These are phyloP conservation scores for Escallonia herrerae DNA, from an alignment of 129 eudicot species.

Conservation along the genomic window DNA sequence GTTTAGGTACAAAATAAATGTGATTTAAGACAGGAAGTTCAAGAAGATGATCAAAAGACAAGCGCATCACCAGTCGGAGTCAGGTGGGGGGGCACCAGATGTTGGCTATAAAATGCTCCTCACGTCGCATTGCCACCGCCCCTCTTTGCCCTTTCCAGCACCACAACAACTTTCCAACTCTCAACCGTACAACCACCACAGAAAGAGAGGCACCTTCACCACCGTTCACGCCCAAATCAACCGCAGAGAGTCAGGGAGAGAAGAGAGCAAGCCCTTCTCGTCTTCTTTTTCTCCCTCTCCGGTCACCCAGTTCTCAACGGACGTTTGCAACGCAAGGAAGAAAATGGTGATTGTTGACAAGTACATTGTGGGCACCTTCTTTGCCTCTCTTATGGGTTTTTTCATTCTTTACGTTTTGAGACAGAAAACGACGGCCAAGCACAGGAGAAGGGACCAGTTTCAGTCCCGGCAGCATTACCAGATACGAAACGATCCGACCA, in stretches of 20 bases:
- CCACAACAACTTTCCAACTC: no score
- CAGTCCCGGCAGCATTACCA: neutral
- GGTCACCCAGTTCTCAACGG: neutral
- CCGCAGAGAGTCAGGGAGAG: neutral
- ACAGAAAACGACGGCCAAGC: conserved; percentile 2
- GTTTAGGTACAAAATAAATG: no score
- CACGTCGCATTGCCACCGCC: neutral
- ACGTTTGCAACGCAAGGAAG: neutral
- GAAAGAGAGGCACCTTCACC: neutral
- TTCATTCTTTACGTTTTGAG: conserved; percentile 27
- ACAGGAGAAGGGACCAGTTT: conserved; percentile 5
- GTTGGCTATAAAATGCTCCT: neutral
- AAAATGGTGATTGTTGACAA: conserved; percentile 25
- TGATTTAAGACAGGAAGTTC: no score
- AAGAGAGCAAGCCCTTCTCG: neutral
- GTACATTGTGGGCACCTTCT: conserved; percentile 39
- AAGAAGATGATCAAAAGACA: no score
- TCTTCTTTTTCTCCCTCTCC: conserved; percentile 2
- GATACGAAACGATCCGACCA: conserved; percentile 12
- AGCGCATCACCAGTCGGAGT: no score
- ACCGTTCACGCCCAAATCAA: neutral
- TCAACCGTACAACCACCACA: neutral
- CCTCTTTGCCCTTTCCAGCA: neutral
- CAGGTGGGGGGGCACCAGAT: neutral
- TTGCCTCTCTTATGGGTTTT: conserved; percentile 38